Evolutionary conservation across 768 basidiomycete species (phyloP), one percentile per base, ranked within the genome.

Genomic region (Ramaria sp.): DNA sequence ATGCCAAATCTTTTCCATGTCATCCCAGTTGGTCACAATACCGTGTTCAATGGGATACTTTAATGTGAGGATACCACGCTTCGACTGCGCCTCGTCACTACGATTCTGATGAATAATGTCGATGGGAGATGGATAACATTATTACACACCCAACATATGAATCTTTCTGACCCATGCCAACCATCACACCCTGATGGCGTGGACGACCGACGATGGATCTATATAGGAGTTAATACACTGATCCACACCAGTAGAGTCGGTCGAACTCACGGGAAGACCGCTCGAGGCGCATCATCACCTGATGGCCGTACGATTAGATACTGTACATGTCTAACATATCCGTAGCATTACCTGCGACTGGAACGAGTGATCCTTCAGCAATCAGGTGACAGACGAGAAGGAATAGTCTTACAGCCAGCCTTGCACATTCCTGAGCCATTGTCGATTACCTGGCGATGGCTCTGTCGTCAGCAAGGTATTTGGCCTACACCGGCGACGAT

Each of bases 151-250:
- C 83, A 57, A 85, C 81, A 69, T 84, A 85, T 55, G 81, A 83
- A 71, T 85, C 83, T 70, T 84, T 84, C 69, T 83, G 80, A 58
- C 81, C 81, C 81, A 85, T 83, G 58, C 83, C 82, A 61, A 85
- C 81, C 83, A 85, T 84, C 58, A 83, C 80, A 73, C 81, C 81
- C 66, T 80, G 77, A 70, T 85, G 81, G 63, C 81, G 78, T 58
- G 83, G 82, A 61, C 83, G 79, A 61, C 82, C 83, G 62, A 83
- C 82, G 63, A 85, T 83, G 34, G 83, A 83, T 27, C 73, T 74
- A 58, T 18, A 58, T 18, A 55, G 8, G 13, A 22, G 27, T 8
- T 24, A 24, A 16, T 24, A 27, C 25, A n/a, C 39, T 18, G 39
- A 27, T 47, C 9, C 16, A 47, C 38, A 5, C 6, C 39, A 15